These are phyloP conservation scores for Conoideocrella luteorostrata DNA, from an alignment of 2,329 filamentous ascomycete species.

Conservation along the genomic window DNA sequence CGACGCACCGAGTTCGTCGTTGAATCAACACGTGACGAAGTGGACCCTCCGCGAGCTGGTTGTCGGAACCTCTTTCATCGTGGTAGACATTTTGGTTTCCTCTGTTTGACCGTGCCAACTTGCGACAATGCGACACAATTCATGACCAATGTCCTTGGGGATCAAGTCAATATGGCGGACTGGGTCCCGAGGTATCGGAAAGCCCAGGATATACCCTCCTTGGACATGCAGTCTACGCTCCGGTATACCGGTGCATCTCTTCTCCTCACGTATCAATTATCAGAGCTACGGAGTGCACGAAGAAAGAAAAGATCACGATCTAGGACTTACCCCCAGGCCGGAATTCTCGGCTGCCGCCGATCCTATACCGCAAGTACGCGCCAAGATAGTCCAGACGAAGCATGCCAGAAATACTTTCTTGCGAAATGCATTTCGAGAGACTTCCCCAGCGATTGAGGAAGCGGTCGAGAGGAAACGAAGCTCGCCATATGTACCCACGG, in stretches of 20 bases:
- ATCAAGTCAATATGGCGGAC: conserved; percentile 37
- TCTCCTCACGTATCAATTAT: conserved; percentile 1
- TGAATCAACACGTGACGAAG: conserved; percentile 11
- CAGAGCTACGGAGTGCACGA: neutral
- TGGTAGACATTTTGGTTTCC: neutral
- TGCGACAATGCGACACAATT: conserved; percentile 26
- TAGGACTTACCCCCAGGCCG: neutral
- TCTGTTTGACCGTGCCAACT: neutral
- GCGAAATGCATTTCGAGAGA: conserved; percentile 22
- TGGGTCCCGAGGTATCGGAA: conserved; percentile 26
- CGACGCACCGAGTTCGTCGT: neutral
- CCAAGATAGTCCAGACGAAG: conserved; percentile 8
- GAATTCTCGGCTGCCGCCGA: conserved; percentile 7
- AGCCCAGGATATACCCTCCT: conserved; percentile 16
- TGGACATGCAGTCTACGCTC: conserved; percentile 15
- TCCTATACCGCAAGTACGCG: neutral
- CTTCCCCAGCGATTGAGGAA: conserved; percentile 13
- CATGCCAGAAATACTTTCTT: conserved; percentile 20
- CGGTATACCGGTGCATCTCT: conserved; percentile 1
- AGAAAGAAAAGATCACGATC: neutral
- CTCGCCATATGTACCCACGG: conserved; percentile 22
- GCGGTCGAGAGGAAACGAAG: conserved; percentile 14
- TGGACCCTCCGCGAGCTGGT: neutral
- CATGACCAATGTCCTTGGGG: conserved; percentile 41
- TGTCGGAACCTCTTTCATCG: neutral